phyloP scores from a whole-genome alignment of 495 filamentous ascomycete species.

The Margaritispora aquatica region DNA sequence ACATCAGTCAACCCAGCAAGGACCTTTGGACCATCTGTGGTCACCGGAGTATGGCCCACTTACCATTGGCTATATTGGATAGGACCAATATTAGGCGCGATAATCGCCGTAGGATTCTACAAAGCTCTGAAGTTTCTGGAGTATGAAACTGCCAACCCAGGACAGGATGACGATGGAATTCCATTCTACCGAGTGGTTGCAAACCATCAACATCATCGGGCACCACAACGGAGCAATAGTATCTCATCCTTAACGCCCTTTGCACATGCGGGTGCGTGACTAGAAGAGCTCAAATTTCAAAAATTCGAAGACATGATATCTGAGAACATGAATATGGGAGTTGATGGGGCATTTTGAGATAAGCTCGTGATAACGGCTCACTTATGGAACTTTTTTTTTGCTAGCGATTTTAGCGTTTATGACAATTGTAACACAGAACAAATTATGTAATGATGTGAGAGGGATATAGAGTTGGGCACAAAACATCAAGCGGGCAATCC shows the following conservation, averaged over 20 bases:
- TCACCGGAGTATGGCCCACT: constrained; percentile 52
- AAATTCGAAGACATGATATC: not conserved
- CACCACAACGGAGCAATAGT: not conserved
- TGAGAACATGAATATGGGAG: not conserved
- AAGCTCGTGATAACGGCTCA: not conserved
- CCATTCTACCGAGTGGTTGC: not conserved
- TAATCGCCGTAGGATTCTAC: constrained; percentile 64
- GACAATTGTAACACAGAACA: not conserved
- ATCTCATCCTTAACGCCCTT: not conserved
- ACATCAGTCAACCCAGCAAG: constrained; percentile 68
- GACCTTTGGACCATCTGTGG: constrained; percentile 62
- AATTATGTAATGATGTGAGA: too few species aligned
- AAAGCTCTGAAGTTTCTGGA: constrained; percentile 55
- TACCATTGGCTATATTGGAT: constrained; percentile 70
- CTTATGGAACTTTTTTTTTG: not conserved
- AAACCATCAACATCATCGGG: not conserved
- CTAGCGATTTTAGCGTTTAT: not conserved
- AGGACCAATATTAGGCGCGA: constrained; percentile 44
- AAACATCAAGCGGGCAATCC: too few species aligned
- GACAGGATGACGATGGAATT: not conserved
- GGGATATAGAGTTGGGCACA: too few species aligned
- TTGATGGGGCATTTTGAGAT: not conserved
- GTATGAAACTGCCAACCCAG: constrained; percentile 32
- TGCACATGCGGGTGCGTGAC: not conserved
- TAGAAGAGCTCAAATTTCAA: not conserved